Conservation (phyloP, 306 rosid genomes). For the Cyamopsis tetragonoloba region DNA sequence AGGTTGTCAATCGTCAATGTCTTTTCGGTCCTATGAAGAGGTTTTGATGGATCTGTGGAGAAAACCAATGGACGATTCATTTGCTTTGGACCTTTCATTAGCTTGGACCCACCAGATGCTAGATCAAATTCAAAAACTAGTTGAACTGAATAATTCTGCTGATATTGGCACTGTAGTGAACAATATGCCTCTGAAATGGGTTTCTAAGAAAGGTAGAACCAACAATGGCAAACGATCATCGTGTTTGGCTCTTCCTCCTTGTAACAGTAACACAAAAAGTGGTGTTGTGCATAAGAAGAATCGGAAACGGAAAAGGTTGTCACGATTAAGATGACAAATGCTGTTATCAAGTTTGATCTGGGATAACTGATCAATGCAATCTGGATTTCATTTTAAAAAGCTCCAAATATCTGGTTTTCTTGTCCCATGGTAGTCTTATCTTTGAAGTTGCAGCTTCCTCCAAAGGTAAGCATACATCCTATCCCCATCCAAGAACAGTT, state of each 20-base stretch:
- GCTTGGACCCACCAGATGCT: constrained; percentile 82
- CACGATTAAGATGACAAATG: constrained; percentile 43
- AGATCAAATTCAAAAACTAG: constrained; percentile 69
- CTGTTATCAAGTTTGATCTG: neutral
- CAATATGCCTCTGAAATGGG: constrained; percentile 62
- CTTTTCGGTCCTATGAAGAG: constrained; percentile 66
- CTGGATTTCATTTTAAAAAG: neutral
- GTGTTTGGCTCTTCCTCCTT: constrained; percentile 29
- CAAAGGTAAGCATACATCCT: neutral
- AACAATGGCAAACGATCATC: constrained; percentile 49
- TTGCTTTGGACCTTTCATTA: constrained; percentile 61
- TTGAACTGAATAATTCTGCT: constrained; percentile 51
- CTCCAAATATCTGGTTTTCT: neutral
- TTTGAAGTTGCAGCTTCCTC: neutral
- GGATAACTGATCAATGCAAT: neutral
- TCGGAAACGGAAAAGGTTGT: constrained; percentile 39
- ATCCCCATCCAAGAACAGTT: constrained; percentile 3
- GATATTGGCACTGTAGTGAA: constrained; percentile 63
- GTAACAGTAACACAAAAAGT: constrained; percentile 30
- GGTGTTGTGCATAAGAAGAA: constrained; percentile 35
- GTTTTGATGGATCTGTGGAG: constrained; percentile 49
- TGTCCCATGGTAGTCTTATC: neutral
- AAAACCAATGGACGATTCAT: constrained; percentile 68
- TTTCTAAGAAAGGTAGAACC: constrained; percentile 33
- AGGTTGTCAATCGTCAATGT: constrained; percentile 56